These are phyloP conservation scores for Aristolochia contorta DNA, from an alignment of 164 flowering plant genomes.

Conservation along the genomic window DNA sequence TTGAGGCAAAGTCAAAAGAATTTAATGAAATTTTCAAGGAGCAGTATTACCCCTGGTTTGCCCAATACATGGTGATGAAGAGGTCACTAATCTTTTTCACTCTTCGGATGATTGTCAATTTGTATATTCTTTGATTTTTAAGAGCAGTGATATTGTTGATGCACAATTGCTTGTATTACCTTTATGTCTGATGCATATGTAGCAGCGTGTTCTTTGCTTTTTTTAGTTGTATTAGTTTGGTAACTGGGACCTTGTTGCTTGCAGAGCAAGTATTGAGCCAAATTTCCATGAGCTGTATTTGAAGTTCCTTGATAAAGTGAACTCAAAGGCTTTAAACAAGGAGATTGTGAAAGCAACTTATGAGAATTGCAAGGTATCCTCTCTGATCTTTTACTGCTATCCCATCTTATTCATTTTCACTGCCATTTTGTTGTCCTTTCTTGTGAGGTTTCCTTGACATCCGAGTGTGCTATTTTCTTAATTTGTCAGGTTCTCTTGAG, in stretches of 20 bases:
- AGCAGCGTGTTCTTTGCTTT: too few relatives aligned
- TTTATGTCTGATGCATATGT: too few relatives aligned
- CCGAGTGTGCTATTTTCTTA: too few relatives aligned
- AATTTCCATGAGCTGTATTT: slow-evolving; percentile 96
- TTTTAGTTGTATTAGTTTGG: too few relatives aligned
- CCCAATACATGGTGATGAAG: slow-evolving; percentile 97
- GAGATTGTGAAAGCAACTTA: slow-evolving; percentile 83
- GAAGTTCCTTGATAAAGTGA: slow-evolving; percentile 85
- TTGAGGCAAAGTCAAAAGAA: slow-evolving; percentile 84
- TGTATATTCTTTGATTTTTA: too few relatives aligned
- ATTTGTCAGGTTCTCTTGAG: slow-evolving; percentile 67
- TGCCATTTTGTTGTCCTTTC: neutral
- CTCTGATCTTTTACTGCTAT: slow-evolving; percentile 3
- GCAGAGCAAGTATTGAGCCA: slow-evolving; percentile 96
- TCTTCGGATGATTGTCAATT: too few relatives aligned
- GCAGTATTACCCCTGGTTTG: slow-evolving; percentile 89
- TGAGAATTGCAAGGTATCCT: slow-evolving; percentile 90
- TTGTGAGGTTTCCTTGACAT: neutral
- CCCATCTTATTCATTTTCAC: neutral
- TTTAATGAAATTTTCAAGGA: slow-evolving; percentile 67
- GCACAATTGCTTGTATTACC: too few relatives aligned
- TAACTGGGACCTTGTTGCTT: neutral
- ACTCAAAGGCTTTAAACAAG: slow-evolving; percentile 55
- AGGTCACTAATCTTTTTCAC: slow-evolving; percentile 35
- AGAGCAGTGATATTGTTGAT: too few relatives aligned